Base-by-base conservation (phyloP, 2,329 filamentous ascomycete species). In the Fusarium buharicum region DNA sequence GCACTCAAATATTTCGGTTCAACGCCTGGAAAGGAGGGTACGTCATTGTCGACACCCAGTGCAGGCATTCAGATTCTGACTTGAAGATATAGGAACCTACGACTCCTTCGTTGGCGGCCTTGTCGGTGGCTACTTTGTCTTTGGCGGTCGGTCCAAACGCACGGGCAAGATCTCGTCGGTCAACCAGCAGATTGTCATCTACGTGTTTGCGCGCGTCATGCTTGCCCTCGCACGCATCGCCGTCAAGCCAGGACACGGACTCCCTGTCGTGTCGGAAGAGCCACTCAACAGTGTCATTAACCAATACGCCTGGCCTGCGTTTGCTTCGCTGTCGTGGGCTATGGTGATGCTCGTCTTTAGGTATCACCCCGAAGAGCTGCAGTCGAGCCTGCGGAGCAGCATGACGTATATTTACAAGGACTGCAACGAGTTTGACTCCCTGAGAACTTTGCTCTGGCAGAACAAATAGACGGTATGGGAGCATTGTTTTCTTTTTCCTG, bases 331-430 rank as follows among this genome's bases (percentile, higher is more conserved):
- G 64, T 96, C 90, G 72, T 99, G 95, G 95, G 95, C 90, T 5
- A 82, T 87, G 72, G 93, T 99, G 64, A 99, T 99, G 95, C 92
- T 94, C 79, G 78, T 99, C 59, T 99, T 97, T 81, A 86, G 91
- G 70, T 91, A 90, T 85, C 89, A 98, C 79, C 93, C 95, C 6
- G 92, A 96, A 70, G 92, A 91, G 53, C 84, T 99, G 73, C 95
- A 97, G 83, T 87, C 89, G 58, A 97, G 93, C 76, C 79, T 99
- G 82, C 86, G 92, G 75, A 93, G 88, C 78, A 97, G 93, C 80
- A 99, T 99, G 95, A 91, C 87, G 70, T 99, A 99, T 74, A 97
- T 99, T 82, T 99, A 94, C 75, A 84, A 87, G 56, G 90, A 98
- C 76, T 92, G 91, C 64, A 90, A 97, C 72, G 84, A 90, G 56